These are phyloP conservation scores for Cryptomeria japonica DNA, from an alignment of 75 land plant genomes.

Conservation along the genomic window DNA sequence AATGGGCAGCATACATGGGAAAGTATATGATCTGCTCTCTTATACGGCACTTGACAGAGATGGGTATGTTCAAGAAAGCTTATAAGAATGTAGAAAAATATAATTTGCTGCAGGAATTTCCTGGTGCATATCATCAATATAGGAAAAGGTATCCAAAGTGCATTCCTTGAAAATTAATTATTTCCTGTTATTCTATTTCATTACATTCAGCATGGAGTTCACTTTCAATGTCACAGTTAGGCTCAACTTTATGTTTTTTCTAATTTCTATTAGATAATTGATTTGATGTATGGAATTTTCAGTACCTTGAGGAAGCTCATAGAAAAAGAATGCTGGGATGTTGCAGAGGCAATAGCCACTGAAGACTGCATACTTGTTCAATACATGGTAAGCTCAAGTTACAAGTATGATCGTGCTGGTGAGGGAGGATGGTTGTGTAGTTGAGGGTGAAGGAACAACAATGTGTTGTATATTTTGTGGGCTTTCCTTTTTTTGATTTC, in stretches of 20 bases:
- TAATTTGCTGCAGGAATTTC: conserved; percentile 65
- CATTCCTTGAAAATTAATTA: conserved; percentile 1
- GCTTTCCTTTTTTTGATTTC: no score
- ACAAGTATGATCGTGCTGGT: no score
- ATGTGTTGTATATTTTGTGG: no score
- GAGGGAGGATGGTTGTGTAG: no score
- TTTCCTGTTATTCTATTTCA: neutral
- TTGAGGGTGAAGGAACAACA: no score
- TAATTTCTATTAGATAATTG: neutral
- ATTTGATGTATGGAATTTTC: neutral
- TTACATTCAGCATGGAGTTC: neutral
- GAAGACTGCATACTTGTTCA: conserved; percentile 49
- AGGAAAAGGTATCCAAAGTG: conserved; percentile 55
- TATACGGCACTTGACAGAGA: conserved; percentile 54
- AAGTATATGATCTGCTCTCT: conserved; percentile 51
- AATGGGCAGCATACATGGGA: conserved; percentile 71
- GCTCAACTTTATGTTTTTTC: neutral
- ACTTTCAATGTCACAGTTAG: neutral
- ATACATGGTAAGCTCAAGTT: conserved; percentile 68
- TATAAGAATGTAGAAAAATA: conserved; percentile 59
- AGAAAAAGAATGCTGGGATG: conserved; percentile 80
- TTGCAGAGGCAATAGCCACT: conserved; percentile 63
- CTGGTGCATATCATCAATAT: conserved; percentile 55
- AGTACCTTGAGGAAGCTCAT: conserved; percentile 75
- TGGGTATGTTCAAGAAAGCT: conserved; percentile 59